phyloP scores from a whole-genome alignment of 2,329 filamentous ascomycete species.

The Ophiostoma angusticollis region DNA sequence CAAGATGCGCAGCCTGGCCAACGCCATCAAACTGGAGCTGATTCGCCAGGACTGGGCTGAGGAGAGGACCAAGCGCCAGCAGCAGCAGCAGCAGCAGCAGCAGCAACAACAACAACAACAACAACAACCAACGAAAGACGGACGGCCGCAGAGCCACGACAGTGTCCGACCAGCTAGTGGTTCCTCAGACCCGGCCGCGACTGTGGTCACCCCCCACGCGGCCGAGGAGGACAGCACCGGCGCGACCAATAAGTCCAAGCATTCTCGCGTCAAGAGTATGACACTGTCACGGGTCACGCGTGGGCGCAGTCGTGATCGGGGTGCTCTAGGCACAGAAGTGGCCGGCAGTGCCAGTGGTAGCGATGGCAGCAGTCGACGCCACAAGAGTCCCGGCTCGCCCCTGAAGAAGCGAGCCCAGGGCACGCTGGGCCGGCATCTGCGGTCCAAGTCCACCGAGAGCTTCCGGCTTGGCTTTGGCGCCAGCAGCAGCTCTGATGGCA shows the following conservation, averaged over 20 bases:
- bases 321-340: no score
- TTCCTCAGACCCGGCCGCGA: constrained; percentile 6
- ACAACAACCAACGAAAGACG: neutral
- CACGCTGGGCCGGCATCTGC: constrained; percentile 48
- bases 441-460: constrained; percentile 62
- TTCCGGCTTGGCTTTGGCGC: constrained; percentile 39
- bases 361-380: constrained; percentile 1
- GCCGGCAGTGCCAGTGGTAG: no score
- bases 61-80: constrained; percentile 34
- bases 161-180: constrained; percentile 27
- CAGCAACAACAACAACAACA: constrained; percentile 16
- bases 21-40: constrained; percentile 90
- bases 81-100: constrained; percentile 1
- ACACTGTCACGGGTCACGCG: constrained; percentile 51
- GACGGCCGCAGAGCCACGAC: constrained; percentile 24
- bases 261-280: constrained; percentile 62
- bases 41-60: constrained; percentile 78
- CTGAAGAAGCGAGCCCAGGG: constrained; percentile 58
- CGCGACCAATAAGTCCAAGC: constrained; percentile 37
- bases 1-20: constrained; percentile 82
- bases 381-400: constrained; percentile 51
- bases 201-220: constrained; percentile 9
- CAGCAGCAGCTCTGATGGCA: constrained; percentile 31
- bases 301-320: constrained; percentile 13
- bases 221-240: constrained; percentile 21